Conservation (phyloP, 2,329 filamentous ascomycete species). For the Arthrobotrys megalospora region DNA sequence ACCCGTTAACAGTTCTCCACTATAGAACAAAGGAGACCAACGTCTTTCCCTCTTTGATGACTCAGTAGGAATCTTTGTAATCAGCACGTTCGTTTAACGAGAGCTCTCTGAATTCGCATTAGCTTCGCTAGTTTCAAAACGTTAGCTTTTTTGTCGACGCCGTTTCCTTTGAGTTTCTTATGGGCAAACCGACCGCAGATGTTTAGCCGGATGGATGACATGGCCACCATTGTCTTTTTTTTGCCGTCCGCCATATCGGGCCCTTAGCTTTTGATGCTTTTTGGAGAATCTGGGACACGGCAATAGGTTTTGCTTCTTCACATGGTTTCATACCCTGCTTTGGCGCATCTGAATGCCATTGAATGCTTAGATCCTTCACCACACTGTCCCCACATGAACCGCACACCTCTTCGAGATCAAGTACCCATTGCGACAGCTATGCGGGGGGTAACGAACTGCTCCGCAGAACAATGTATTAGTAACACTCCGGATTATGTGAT, state of each 20-base stretch:
- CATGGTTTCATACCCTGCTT: constrained; percentile 4
- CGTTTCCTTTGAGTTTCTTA: constrained; percentile 32
- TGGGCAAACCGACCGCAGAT: constrained; percentile 10
- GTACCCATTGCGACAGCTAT: constrained; percentile 38
- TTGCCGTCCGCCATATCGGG: constrained; percentile 57
- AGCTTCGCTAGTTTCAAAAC: constrained; percentile 33
- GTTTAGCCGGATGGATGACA: constrained; percentile 49
- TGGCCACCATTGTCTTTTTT: constrained; percentile 35
- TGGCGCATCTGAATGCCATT: constrained; percentile 26
- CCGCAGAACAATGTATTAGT: constrained; percentile 33
- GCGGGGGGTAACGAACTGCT: constrained; percentile 36
- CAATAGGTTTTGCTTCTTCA: constrained; percentile 43
- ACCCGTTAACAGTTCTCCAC: constrained; percentile 8
- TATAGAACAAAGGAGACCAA: not conserved
- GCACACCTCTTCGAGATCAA: constrained; percentile 31
- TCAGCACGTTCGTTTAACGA: constrained; percentile 23
- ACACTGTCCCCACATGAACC: constrained; percentile 30
- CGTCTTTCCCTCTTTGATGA: constrained; percentile 39
- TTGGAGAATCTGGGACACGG: constrained; percentile 36
- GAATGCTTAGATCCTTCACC: constrained; percentile 50
- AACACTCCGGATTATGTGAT: constrained; percentile 53
- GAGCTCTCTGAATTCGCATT: constrained; percentile 52
- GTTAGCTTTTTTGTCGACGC: constrained; percentile 29
- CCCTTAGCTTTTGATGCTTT: constrained; percentile 28
- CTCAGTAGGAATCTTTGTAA: constrained; percentile 57